These are phyloP conservation scores for Pseudomicrostroma phylloplanum DNA, from an alignment of 1,284 basidiomycete genomes.

Conservation along the genomic window DNA sequence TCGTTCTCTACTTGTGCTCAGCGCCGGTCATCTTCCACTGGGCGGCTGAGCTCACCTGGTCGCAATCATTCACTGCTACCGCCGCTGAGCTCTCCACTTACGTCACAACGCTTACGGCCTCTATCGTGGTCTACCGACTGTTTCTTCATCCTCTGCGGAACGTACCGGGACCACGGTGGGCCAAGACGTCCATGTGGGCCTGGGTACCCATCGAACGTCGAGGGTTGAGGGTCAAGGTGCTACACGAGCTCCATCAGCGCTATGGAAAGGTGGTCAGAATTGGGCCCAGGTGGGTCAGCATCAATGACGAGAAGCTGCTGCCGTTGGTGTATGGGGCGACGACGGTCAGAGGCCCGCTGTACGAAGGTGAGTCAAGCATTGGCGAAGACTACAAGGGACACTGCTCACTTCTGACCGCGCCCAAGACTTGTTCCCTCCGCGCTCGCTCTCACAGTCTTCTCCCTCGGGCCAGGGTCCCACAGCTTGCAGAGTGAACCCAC, in stretches of 20 bases:
- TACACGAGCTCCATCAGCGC: conserved; percentile 18
- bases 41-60: too few species aligned
- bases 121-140: conserved; percentile 22
- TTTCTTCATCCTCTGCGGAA: conserved; percentile 22
- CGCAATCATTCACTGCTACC: too few species aligned
- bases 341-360: conserved; percentile 8
- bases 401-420: too few species aligned
- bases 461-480: conserved; percentile 9
- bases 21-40: too few species aligned
- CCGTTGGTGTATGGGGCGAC: conserved; percentile 19
- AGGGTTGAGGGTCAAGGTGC: conserved; percentile 13
- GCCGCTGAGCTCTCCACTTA: too few species aligned
- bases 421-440: too few species aligned
- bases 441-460: not conserved
- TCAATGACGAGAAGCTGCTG: conserved; percentile 19
- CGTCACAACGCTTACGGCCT: conserved; percentile 10
- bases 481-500: conserved; percentile 12
- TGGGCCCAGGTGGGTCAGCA: conserved; percentile 24
- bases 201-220: conserved; percentile 18
- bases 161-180: conserved; percentile 21
- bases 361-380: conserved; percentile 3
- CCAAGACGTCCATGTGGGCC: conserved; percentile 19
- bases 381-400: too few species aligned
- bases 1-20: too few species aligned
- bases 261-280: conserved; percentile 26